Percentiles rank a stretch among this genome's conserved stretches.
phyloP scores from a whole-genome alignment of 2,329 filamentous ascomycete species.

The Sordariomycetes sp. region DNA sequence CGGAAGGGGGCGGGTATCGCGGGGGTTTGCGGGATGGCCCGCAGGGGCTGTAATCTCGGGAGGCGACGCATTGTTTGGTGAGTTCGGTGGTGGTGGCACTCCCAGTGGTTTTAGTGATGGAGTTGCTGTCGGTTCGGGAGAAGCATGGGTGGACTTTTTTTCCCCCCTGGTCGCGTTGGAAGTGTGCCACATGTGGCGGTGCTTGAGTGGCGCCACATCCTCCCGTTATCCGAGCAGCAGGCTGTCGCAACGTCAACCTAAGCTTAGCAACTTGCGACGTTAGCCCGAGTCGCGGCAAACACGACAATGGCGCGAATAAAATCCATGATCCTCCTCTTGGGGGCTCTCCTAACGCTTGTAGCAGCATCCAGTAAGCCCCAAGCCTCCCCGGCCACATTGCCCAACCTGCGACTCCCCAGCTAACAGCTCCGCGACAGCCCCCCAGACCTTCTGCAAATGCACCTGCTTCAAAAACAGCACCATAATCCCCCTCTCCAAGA shows the following conservation, averaged over 20 bases:
- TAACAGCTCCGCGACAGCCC: slow-evolving; percentile 23
- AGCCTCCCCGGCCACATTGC: too few species aligned
- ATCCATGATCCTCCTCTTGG: slow-evolving; percentile 21
- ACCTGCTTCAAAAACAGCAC: slow-evolving; percentile 59
- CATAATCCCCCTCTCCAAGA: slow-evolving; percentile 39
- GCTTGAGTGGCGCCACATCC: background rate
- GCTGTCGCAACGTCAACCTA: background rate
- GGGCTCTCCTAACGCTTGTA: slow-evolving; percentile 18
- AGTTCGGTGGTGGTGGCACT: background rate
- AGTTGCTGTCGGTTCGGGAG: background rate
- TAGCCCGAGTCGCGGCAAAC: background rate
- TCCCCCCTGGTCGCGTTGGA: background rate
- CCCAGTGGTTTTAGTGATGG: background rate
- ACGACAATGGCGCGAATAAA: slow-evolving; percentile 24
- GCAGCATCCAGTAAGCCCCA: slow-evolving; percentile 27
- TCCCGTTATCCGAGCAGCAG: background rate
- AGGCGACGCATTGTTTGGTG: slow-evolving; percentile 26
- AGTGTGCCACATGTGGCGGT: background rate
- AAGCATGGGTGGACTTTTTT: background rate
- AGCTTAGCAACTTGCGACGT: background rate
- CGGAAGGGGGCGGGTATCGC: slow-evolving; percentile 5
- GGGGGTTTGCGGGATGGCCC: slow-evolving; percentile 13
- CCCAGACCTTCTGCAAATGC: slow-evolving; percentile 56
- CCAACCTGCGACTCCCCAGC: slow-evolving; percentile 3
- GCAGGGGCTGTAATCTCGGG: slow-evolving; percentile 21